These are phyloP conservation scores for Pythium coloratum DNA, from an alignment of 352 stramenopile species.

Conservation along the genomic window DNA sequence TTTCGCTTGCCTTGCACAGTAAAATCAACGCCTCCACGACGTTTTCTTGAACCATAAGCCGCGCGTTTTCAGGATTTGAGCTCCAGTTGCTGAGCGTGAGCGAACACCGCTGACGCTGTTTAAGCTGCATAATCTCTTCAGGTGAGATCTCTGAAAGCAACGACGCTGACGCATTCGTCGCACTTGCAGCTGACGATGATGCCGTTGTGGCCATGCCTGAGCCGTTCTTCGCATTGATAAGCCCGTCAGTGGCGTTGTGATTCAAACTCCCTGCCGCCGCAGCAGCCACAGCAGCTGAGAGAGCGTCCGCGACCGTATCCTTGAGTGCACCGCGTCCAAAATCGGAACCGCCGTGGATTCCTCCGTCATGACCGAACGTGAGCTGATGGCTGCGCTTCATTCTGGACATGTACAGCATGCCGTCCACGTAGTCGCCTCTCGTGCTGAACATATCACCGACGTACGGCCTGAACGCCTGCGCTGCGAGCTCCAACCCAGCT, in stretches of 20 bases:
- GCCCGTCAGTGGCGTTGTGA: conserved; percentile 6
- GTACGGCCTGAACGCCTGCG: conserved; percentile 62
- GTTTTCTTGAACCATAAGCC: conserved; percentile 87
- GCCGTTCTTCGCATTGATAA: neutral
- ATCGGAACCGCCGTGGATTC: conserved; percentile 22
- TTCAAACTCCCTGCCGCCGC: conserved; percentile 19
- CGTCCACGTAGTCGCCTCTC: conserved; percentile 80
- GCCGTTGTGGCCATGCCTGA: neutral
- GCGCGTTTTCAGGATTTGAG: conserved; percentile 80
- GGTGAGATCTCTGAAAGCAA: conserved; percentile 19
- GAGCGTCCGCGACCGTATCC: conserved; percentile 51
- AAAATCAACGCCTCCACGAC: conserved; percentile 83
- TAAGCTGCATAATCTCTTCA: conserved; percentile 37
- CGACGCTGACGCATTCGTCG: neutral
- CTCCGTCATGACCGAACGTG: conserved; percentile 35
- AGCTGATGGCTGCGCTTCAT: conserved; percentile 76
- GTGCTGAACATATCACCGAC: conserved; percentile 79
- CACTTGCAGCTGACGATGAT: neutral
- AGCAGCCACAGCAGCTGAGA: conserved; percentile 28
- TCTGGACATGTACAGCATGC: conserved; percentile 86
- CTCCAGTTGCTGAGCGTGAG: conserved; percentile 89
- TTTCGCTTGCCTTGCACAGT: conserved; percentile 55
- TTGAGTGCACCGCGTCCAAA: conserved; percentile 39
- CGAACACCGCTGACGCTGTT: conserved; percentile 66
- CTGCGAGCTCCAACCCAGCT: conserved; percentile 32